A percentile compares a stretch with the other conserved stretches of the same genome.
phyloP scores from a whole-genome alignment of 1,139 yeast species.

The Nakaseomyces glabratus region DNA sequence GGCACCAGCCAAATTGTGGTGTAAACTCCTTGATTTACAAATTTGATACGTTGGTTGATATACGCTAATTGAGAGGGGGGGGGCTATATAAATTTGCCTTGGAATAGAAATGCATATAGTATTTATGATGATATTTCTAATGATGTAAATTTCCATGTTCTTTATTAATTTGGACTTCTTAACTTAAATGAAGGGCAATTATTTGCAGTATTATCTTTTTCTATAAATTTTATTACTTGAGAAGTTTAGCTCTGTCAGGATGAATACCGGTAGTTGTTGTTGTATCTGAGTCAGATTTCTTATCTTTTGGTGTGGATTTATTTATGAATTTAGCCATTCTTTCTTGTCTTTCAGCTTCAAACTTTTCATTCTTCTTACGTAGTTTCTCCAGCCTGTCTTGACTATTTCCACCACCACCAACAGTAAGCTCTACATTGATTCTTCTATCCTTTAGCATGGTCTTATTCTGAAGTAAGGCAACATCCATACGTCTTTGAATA shows the following conservation, averaged over 20 bases:
- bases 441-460: constrained; percentile 56
- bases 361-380: constrained; percentile 65
- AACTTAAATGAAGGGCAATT: too few relatives aligned
- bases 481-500: constrained; percentile 71
- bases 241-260: constrained; percentile 28
- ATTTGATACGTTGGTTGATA: too few relatives aligned
- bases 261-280: constrained; percentile 18
- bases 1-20: too few relatives aligned
- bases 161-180: too few relatives aligned
- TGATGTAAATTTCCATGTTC: too few relatives aligned
- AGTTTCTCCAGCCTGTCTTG: constrained; percentile 60
- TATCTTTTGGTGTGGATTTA: constrained; percentile 10
- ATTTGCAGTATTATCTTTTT: too few relatives aligned
- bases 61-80: too few relatives aligned
- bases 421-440: constrained; percentile 91
- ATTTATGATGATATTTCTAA: too few relatives aligned
- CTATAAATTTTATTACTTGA: constrained; percentile 13
- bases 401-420: constrained; percentile 96
- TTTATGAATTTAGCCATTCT: constrained; percentile 35
- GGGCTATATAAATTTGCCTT: too few relatives aligned
- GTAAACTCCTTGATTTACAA: too few relatives aligned
- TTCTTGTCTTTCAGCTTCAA: constrained; percentile 53
- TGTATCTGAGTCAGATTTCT: constrained; percentile 6
- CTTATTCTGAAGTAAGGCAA: constrained; percentile 77
- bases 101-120: too few relatives aligned